Percentiles rank a stretch among this genome's conserved stretches.
Conservation (phyloP, 805 yeast species). For the Myxozyma mucilagina region DNA sequence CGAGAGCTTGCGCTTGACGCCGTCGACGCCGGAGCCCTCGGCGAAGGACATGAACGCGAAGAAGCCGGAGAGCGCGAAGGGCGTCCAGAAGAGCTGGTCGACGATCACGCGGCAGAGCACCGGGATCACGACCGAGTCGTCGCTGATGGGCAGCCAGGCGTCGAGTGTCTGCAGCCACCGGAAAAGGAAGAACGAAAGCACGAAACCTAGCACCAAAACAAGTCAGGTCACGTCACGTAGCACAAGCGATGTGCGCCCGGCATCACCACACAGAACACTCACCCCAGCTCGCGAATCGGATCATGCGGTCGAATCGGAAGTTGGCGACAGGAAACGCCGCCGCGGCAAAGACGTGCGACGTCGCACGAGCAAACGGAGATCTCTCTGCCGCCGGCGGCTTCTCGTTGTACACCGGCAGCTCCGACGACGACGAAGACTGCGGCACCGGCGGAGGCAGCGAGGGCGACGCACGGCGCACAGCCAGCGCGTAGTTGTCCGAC, state of each 20-base stretch:
- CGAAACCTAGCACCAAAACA: conserved; percentile 46
- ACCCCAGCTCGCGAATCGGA: conserved; percentile 77
- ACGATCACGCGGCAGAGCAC: conserved; percentile 83
- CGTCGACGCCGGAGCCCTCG: conserved; percentile 69
- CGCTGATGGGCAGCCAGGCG: conserved; percentile 58
- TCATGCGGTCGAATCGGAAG: conserved; percentile 32
- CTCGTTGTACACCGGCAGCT: neutral
- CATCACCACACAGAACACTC: conserved; percentile 1
- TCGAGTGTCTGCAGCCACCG: conserved; percentile 88
- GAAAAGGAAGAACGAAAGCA: conserved; percentile 78
- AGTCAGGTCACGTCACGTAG: neutral
- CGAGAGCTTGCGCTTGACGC: conserved; percentile 61
- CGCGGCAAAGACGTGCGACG: conserved; percentile 23
- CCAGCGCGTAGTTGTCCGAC: conserved; percentile 32
- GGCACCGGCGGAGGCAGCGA: no score
- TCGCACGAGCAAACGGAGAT: conserved; percentile 23
- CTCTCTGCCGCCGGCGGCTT: conserved; percentile 30
- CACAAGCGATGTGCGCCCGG: neutral
- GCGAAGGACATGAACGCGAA: conserved; percentile 82
- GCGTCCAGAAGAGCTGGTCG: conserved; percentile 88
- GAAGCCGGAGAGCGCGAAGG: conserved; percentile 72
- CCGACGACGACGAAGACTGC: no score
- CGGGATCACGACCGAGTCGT: conserved; percentile 71
- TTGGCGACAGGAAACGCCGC: conserved; percentile 14
- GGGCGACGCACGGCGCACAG: no score